phyloP scores from a whole-genome alignment of 257 asterid genomes.

The Echium plantagineum region DNA sequence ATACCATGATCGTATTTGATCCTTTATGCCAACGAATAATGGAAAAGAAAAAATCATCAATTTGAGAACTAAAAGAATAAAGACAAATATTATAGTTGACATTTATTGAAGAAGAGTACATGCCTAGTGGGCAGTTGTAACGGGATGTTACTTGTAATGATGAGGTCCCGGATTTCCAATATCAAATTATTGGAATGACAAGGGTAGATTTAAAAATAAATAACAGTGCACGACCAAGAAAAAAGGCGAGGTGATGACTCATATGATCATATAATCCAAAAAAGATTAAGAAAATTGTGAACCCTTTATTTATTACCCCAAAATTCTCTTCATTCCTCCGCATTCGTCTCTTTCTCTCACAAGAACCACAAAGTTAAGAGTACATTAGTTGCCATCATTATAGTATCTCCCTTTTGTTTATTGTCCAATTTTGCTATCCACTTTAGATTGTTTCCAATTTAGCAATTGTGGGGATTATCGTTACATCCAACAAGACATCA shows the following conservation, averaged over 20 bases:
- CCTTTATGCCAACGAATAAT: no score
- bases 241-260: neutral
- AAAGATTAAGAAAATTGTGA: no score
- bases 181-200: no score
- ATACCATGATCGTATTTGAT: no score
- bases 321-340: neutral
- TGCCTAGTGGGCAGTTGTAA: neutral
- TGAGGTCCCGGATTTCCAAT: no score
- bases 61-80: no score
- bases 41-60: no score
- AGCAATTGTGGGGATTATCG: neutral
- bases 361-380: neutral
- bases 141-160: no score
- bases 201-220: no score
- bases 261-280: neutral
- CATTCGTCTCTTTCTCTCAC: neutral
- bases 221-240: neutral
- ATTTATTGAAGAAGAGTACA: neutral
- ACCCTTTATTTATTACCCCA: neutral
- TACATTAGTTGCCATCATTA: neutral
- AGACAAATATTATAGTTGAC: no score
- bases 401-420: neutral
- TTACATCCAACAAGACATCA: neutral
- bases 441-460: neutral
- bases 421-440: neutral